These are phyloP conservation scores for Podospora pseudocomata DNA, from an alignment of 495 filamentous ascomycete species.

Conservation along the genomic window DNA sequence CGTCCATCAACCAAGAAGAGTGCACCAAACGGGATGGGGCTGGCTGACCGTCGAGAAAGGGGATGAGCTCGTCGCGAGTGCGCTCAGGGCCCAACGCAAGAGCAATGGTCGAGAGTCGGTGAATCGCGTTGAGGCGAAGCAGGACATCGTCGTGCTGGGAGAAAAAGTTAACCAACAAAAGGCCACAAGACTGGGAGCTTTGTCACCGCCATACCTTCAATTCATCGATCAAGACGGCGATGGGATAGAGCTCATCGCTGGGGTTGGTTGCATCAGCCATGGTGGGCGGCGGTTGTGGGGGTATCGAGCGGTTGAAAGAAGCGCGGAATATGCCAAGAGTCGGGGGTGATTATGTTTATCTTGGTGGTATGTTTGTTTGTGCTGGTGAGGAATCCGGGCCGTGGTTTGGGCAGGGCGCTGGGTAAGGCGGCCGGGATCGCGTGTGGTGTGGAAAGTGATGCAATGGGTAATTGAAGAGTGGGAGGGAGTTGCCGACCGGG, in stretches of 20 bases:
- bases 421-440: conserved; percentile 28
- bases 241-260: conserved; percentile 97
- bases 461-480: conserved; percentile 26
- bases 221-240: conserved; percentile 98
- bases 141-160: conserved; percentile 93
- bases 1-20: conserved; percentile 5
- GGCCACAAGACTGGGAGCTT: neutral
- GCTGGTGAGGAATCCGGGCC: conserved; percentile 1
- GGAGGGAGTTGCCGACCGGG: conserved; percentile 18
- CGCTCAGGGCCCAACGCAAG: conserved; percentile 91
- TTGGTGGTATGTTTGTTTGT: conserved; percentile 13
- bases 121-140: conserved; percentile 95
- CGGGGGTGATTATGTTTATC: neutral
- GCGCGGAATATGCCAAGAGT: conserved; percentile 5
- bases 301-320: conserved; percentile 15
- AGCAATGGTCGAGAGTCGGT: conserved; percentile 95
- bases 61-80: conserved; percentile 95
- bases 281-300: conserved; percentile 31
- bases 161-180: conserved; percentile 8
- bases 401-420: conserved; percentile 25
- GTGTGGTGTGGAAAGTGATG: conserved; percentile 34
- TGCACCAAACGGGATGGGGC: conserved; percentile 12
- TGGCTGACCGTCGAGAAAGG: conserved; percentile 87
- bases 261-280: conserved; percentile 55
- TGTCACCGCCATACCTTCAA: conserved; percentile 70